A percentile compares a stretch with the other conserved stretches of the same genome.
These are phyloP conservation scores for Stenocarpella maydis DNA, from an alignment of 2,329 filamentous ascomycete species.

Conservation along the genomic window DNA sequence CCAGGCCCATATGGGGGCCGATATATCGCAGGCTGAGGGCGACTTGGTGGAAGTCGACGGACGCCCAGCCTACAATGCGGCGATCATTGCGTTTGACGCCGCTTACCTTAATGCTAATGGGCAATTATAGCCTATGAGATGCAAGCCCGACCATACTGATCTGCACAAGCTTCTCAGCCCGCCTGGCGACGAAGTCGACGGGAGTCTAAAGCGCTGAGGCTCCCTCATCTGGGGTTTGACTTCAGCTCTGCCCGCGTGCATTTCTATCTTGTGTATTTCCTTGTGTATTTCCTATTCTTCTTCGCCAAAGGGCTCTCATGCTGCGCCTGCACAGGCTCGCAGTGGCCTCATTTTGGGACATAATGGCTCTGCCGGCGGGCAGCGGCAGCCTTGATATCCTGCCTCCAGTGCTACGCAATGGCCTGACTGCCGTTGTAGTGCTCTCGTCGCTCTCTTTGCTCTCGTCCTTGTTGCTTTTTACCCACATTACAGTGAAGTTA, in stretches of 20 bases:
- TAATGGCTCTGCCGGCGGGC: slow-evolving; percentile 20
- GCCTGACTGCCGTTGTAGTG: slow-evolving; percentile 39
- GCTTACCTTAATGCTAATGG: slow-evolving; percentile 13
- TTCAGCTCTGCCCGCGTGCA: accelerated
- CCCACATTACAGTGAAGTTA: slow-evolving; percentile 43
- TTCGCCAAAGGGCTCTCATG: not conserved
- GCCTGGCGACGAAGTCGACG: not conserved
- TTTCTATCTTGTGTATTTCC: not conserved
- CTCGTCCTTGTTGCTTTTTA: slow-evolving; percentile 37
- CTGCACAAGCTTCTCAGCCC: slow-evolving; percentile 9
- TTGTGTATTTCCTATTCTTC: not conserved
- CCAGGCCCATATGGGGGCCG: not conserved
- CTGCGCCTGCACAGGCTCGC: not conserved
- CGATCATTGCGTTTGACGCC: slow-evolving; percentile 1
- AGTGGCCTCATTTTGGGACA: not conserved
- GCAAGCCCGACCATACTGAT: not conserved
- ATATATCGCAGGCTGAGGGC: not conserved
- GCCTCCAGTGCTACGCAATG: slow-evolving; percentile 37
- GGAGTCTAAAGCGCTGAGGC: slow-evolving; percentile 4
- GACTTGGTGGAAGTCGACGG: not conserved
- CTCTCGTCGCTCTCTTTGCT: slow-evolving; percentile 41
- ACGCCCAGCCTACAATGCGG: not conserved
- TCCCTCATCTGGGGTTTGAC: not conserved
- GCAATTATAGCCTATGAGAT: not conserved
- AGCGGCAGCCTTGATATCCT: slow-evolving; percentile 39